These are phyloP conservation scores for Backusella circina DNA, from an alignment of 192 early-diverging fungal genomes.

Conservation along the genomic window DNA sequence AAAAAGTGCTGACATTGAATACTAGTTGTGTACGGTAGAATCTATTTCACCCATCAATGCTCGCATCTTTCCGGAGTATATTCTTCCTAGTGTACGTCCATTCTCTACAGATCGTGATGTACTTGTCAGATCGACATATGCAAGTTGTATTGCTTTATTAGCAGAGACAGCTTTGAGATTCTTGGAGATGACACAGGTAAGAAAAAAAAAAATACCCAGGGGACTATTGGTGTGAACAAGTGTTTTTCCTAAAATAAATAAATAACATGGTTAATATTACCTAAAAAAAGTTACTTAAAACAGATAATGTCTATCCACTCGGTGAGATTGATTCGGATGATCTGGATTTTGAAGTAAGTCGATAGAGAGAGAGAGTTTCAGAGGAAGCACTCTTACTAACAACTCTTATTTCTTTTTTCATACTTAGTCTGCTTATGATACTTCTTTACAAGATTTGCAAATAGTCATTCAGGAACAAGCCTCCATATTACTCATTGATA, in stretches of 20 bases:
- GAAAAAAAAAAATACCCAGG: constrained; percentile 38
- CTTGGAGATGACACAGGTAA: constrained; percentile 69
- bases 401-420: too few relatives aligned
- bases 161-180: constrained; percentile 77
- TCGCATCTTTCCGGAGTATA: constrained; percentile 88
- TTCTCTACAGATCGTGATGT: constrained; percentile 71
- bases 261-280: too few relatives aligned
- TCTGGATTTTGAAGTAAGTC: constrained; percentile 44
- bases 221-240: too few relatives aligned
- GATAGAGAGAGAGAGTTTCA: background rate
- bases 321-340: constrained; percentile 41
- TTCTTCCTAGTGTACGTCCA: constrained; percentile 70
- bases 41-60: constrained; percentile 77
- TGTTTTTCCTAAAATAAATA: too few relatives aligned
- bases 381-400: background rate
- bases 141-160: constrained; percentile 72
- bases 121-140: constrained; percentile 79
- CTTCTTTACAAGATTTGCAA: constrained; percentile 70
- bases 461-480: constrained; percentile 80
- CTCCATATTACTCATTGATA: constrained; percentile 76
- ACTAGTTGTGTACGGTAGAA: constrained; percentile 69
- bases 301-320: constrained; percentile 41
- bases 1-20: background rate
- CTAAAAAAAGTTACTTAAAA: constrained; percentile 37
- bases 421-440: constrained; percentile 67